Evolutionary conservation across 768 basidiomycete genomes (phyloP).

Genomic region (Russula sp.): DNA sequence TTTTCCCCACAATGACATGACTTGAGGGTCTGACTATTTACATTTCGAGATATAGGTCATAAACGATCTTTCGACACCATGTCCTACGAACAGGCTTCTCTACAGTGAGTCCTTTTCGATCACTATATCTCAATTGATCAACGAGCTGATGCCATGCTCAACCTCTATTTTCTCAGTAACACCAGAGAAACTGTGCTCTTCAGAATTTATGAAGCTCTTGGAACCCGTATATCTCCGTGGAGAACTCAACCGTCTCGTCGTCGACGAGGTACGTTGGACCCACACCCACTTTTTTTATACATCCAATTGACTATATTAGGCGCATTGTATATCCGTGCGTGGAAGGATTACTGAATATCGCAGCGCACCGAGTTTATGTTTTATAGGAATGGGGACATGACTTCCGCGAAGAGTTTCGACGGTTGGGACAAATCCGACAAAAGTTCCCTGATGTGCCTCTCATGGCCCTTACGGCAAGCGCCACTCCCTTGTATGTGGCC

Average conservation of each 20-base stretch:
- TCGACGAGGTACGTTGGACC: conserved; percentile 62
- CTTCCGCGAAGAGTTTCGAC: conserved; percentile 71
- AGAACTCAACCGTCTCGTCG: conserved; percentile 67
- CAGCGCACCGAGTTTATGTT: neutral
- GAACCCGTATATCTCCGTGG: conserved; percentile 49
- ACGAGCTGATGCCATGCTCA: neutral
- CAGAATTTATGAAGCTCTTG: conserved; percentile 54
- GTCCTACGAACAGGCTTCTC: conserved; percentile 58
- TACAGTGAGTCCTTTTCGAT: conserved; percentile 54
- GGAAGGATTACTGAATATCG: neutral
- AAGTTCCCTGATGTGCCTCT: conserved; percentile 69
- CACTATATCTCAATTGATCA: neutral
- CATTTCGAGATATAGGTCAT: conserved; percentile 47
- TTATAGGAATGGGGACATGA: conserved; percentile 84
- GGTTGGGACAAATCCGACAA: conserved; percentile 65
- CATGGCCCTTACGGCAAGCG: conserved; percentile 86
- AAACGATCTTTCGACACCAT: conserved; percentile 56
- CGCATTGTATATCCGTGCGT: conserved; percentile 77
- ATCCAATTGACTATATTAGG: conserved; percentile 41
- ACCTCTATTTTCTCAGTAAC: conserved; percentile 49
- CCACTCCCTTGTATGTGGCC: conserved; percentile 58
- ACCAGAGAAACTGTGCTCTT: conserved; percentile 64
- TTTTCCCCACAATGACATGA: neutral
- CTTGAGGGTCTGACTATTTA: neutral
- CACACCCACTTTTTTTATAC: conserved; percentile 2